These are phyloP conservation scores for Adansonia madagascariensis DNA, from an alignment of 441 rosid species.

Conservation along the genomic window DNA sequence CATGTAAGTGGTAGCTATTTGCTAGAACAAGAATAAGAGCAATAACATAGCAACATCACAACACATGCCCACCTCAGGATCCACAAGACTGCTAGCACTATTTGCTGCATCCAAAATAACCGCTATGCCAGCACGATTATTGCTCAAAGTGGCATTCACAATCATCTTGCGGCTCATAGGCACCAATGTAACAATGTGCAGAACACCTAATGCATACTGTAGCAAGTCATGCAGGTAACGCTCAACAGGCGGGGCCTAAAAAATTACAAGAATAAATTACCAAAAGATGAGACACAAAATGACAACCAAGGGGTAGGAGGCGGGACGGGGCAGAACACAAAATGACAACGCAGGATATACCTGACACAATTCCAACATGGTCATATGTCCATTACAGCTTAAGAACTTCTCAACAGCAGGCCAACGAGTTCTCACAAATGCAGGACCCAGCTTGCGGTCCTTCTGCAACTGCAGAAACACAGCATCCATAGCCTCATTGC, in stretches of 20 bases:
- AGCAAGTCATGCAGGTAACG: conserved; percentile 94
- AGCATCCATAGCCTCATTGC: conserved; percentile 97
- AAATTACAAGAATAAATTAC: conserved; percentile 33
- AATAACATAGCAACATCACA: neutral
- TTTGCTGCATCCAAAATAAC: conserved; percentile 94
- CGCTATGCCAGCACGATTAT: conserved; percentile 90
- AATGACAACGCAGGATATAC: conserved; percentile 39
- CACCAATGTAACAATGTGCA: conserved; percentile 87
- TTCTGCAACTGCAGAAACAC: conserved; percentile 87
- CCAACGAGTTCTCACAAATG: conserved; percentile 89
- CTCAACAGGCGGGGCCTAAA: conserved; percentile 95
- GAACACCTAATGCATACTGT: conserved; percentile 96
- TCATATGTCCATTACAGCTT: conserved; percentile 80
- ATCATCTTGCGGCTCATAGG: conserved; percentile 91
- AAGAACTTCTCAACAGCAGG: conserved; percentile 83
- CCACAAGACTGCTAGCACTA: conserved; percentile 79
- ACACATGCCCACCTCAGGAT: conserved; percentile 75
- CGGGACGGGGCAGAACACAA: neutral
- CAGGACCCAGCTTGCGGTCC: conserved; percentile 92
- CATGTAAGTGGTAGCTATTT: neutral
- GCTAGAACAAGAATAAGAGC: conserved; percentile 8
- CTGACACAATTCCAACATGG: conserved; percentile 96
- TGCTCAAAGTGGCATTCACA: conserved; percentile 81
- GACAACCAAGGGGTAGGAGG: neutral
- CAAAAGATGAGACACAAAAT: neutral